A percentile compares a stretch with the other conserved stretches of the same genome.
These are phyloP conservation scores for Malassezia globosa DNA, from an alignment of 1,284 basidiomycete species.

Conservation along the genomic window DNA sequence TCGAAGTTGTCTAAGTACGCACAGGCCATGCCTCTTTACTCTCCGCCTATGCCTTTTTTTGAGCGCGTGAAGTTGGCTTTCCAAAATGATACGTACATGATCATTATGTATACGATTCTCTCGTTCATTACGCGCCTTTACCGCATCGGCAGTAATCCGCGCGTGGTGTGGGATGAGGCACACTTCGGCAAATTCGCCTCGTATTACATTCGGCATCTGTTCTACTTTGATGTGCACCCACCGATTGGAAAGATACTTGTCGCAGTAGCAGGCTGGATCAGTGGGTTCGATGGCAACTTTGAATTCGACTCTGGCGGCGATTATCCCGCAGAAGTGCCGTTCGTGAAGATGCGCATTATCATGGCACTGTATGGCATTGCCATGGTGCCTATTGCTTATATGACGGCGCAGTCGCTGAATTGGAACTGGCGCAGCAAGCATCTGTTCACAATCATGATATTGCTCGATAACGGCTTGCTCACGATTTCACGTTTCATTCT, in stretches of 20 bases:
- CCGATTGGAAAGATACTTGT: conserved; percentile 98
- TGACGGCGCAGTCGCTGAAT: conserved; percentile 84
- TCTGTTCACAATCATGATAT: conserved; percentile 82
- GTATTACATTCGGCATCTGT: conserved; percentile 74
- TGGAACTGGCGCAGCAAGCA: conserved; percentile 83
- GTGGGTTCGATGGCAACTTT: conserved; percentile 81
- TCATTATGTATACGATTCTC: conserved; percentile 73
- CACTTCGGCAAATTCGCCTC: conserved; percentile 53
- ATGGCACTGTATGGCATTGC: conserved; percentile 85
- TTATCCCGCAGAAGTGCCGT: conserved; percentile 78
- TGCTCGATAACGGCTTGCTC: conserved; percentile 76
- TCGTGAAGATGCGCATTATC: conserved; percentile 86
- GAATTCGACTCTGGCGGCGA: conserved; percentile 85
- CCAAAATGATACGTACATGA: conserved; percentile 30
- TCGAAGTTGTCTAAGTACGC: conserved; percentile 25
- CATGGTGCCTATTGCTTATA: conserved; percentile 92
- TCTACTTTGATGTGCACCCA: conserved; percentile 57
- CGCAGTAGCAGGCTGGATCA: conserved; percentile 74
- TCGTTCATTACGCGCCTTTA: conserved; percentile 89
- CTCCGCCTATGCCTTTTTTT: conserved; percentile 23
- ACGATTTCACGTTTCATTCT: conserved; percentile 94
- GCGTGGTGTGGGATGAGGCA: conserved; percentile 88
- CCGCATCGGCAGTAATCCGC: conserved; percentile 73
- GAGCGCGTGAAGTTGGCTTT: conserved; percentile 20
- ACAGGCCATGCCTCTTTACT: conserved; percentile 35